Base-by-base conservation (phyloP, 2,329 filamentous ascomycete genomes). In the Cercospora zeina region DNA sequence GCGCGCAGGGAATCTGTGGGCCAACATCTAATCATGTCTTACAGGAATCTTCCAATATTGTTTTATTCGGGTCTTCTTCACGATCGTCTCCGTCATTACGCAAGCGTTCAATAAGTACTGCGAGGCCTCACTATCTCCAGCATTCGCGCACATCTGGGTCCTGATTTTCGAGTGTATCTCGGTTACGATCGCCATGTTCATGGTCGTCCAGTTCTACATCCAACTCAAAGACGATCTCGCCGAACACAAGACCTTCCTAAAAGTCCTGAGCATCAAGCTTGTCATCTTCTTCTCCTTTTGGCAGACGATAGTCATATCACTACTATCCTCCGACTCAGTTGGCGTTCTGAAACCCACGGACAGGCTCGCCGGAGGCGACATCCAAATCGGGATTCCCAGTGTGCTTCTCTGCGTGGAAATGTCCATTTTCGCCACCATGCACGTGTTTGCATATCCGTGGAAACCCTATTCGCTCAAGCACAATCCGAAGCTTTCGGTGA, bases 221-320 rank as follows among this genome's bases (percentile, higher is more conserved):
- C 90, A 96, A 75, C 80, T 95, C 50, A 87, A 85, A 65, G 77
- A 81, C 0, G 85, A 90, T 62, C 81, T 96, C 27, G 81, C 82
- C 7, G 83, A 87, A 58, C 85, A 96, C 72, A 82, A 79, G 16
- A 89, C 91, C 0, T 89, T 93, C 67, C 76, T 93, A 67, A 96
- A 96, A 76, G 87, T 96, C 27, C 73, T 91, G 19, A 89, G 90
- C 71, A 95, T 96, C 77, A 96, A 96, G 77, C 82, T 96, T 30
- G 91, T 96, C 72, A 91, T 96, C 71, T 96, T 96, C 80, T 83
- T 96, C 68, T 92, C 88, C 36, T 96, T 96, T 76, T 96, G 91
- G 91, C 91, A 96, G 72, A 81, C 79, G 75, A 82, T 83, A 69
- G 68, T 86, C 56, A 86, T 89, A 67, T 85, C 82, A 19, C 80